Base-by-base conservation (phyloP, 2,329 filamentous ascomycete genomes). In the Penicillium sp. region DNA sequence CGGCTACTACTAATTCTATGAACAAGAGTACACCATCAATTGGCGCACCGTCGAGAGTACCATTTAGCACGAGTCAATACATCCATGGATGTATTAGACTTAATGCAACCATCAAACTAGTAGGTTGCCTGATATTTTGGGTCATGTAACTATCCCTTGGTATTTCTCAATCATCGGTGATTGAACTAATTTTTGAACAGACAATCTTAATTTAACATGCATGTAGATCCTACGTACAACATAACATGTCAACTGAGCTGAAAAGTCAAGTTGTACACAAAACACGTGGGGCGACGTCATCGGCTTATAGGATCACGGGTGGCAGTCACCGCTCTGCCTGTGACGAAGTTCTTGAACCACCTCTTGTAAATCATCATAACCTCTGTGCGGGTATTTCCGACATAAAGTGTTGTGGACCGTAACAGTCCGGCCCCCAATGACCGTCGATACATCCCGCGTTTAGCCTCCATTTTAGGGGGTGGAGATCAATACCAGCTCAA, bases 221-320 rank as follows among this genome's bases (percentile, higher is more conserved):
- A 15, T 34, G 33, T 34, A 34, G 2, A 34, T 34, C 33, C 5
- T 16, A 3, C 6, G 39, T 23, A 41, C 7, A 25, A 9, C 31
- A 33, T 33, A 16, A 25, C 6, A 41, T 15, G 21, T 23, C 39
- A 25, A 41, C 4, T 25, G 39, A 41, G 23, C 21, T 21, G 41
- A 27, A 44, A 44, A n/a, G 41, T n/a, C 25, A 44, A 27, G 48
- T 50, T 29, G 48, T 50, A 31, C 13, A 31, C 11, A 29, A 50
- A 62, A 65, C 71, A 73, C 70, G 71, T 73, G 70, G 67, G 49
- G 44, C 69, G 70, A 73, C 71, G 70, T 73, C 71, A 73, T 73
- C 65, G 64, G 66, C 52, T 63, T 55, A 57, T 51, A 48, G 16
- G 52, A 53, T 27, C 53, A 52, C 46, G 57, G 56, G 46, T 34